phyloP scores from a whole-genome alignment of 257 asterid genomes.

The Petrea volubilis region DNA sequence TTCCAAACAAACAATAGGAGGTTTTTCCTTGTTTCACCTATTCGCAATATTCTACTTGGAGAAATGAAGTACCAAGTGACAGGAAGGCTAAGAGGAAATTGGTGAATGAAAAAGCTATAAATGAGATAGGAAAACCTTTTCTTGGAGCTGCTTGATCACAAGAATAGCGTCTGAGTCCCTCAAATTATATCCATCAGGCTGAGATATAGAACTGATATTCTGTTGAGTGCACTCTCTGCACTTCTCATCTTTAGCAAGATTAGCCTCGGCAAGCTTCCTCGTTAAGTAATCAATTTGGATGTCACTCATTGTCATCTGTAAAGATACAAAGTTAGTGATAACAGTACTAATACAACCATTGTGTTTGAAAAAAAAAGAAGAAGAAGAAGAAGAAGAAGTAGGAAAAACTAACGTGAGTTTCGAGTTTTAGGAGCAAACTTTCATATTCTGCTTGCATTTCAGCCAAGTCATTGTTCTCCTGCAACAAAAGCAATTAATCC shows the following conservation, averaged over 20 bases:
- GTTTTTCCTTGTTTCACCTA: background rate
- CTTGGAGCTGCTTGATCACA: constrained; percentile 81
- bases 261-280: constrained; percentile 65
- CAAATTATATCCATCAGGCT: constrained; percentile 37
- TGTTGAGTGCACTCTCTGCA: constrained; percentile 33
- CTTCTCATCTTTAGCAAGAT: constrained; percentile 37
- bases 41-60: background rate
- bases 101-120: constrained; percentile 17
- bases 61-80: constrained; percentile 6
- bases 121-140: constrained; percentile 60
- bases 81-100: background rate
- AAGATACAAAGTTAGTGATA: constrained; percentile 23
- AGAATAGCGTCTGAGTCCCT: constrained; percentile 65
- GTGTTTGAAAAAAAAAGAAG: constrained; percentile 19
- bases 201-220: constrained; percentile 27
- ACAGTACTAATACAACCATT: constrained; percentile 9
- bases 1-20: constrained; percentile 3
- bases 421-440: constrained; percentile 64
- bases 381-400: constrained; percentile 32
- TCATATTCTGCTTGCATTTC: constrained; percentile 67
- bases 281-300: constrained; percentile 62
- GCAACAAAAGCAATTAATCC: constrained; percentile 33
- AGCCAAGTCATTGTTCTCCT: constrained; percentile 56
- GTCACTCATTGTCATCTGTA: constrained; percentile 64
- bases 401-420: constrained; percentile 68